Evolutionary conservation across 2,329 filamentous ascomycete species (phyloP).

Genomic region (Phialophora expanda): DNA sequence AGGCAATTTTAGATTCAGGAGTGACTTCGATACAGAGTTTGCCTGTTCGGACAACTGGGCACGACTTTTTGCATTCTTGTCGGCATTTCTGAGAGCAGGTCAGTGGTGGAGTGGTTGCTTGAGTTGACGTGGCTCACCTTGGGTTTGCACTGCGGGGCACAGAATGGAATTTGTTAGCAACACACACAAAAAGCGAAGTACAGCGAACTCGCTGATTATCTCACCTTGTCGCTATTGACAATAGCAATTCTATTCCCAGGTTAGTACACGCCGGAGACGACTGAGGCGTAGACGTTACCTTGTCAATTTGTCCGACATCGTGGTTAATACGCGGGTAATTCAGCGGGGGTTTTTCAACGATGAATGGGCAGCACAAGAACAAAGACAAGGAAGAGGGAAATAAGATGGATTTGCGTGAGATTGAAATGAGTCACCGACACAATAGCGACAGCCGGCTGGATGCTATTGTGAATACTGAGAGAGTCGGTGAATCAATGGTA

Average conservation of each 20-base stretch:
- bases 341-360: neutral
- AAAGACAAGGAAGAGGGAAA: neutral
- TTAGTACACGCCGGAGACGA: slow-evolving; percentile 10
- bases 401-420: neutral
- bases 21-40: slow-evolving; percentile 97
- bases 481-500: slow-evolving; percentile 24
- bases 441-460: slow-evolving; percentile 22
- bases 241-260: slow-evolving; percentile 80
- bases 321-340: slow-evolving; percentile 43
- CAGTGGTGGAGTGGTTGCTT: slow-evolving; percentile 33
- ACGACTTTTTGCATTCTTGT: slow-evolving; percentile 99
- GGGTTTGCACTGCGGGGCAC: slow-evolving; percentile 73
- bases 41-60: slow-evolving; percentile 93
- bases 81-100: slow-evolving; percentile 81
- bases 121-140: slow-evolving; percentile 62
- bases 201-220: neutral
- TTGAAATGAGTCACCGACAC: slow-evolving; percentile 26
- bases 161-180: slow-evolving; percentile 48
- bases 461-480: slow-evolving; percentile 26
- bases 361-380: neutral
- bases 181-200: slow-evolving; percentile 28
- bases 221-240: slow-evolving; percentile 89
- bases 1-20: slow-evolving; percentile 88
- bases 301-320: slow-evolving; percentile 92
- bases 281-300: slow-evolving; percentile 66